These are phyloP conservation scores for Penicillium fimorum DNA, from an alignment of 495 filamentous ascomycete species.

Conservation along the genomic window DNA sequence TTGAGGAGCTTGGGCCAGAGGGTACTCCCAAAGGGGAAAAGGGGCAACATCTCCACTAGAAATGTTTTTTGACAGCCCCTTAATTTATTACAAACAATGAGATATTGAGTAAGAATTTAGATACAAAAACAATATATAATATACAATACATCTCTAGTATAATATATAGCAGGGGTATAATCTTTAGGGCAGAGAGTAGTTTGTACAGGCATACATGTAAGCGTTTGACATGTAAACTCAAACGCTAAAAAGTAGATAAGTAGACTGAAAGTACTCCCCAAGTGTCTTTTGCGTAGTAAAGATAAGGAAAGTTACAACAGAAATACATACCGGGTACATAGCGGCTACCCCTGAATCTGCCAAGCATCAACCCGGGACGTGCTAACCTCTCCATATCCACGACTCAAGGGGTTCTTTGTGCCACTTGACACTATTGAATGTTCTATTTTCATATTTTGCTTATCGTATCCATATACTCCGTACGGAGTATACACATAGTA, in stretches of 20 bases:
- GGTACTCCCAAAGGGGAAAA: constrained; percentile 5
- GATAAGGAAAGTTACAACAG: neutral
- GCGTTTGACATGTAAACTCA: too few species aligned
- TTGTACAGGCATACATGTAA: too few species aligned
- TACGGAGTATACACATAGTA: neutral
- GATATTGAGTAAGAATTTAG: neutral
- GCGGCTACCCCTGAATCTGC: constrained; percentile 22
- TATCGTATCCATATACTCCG: neutral
- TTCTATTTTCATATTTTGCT: constrained; percentile 17
- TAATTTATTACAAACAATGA: constrained; percentile 13
- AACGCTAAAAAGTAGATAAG: neutral
- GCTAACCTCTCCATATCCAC: constrained; percentile 16
- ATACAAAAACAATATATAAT: neutral
- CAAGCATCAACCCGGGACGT: constrained; percentile 5
- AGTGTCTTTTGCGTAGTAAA: neutral
- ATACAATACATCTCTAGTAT: neutral
- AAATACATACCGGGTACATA: neutral
- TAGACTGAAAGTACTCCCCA: neutral
- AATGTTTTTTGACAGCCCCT: constrained; percentile 12
- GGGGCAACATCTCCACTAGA: constrained; percentile 4
- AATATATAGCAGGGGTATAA: too few species aligned
- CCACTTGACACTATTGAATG: constrained; percentile 24
- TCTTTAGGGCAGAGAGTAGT: too few species aligned
- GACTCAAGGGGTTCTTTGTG: constrained; percentile 28
- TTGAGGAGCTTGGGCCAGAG: neutral